Base-by-base conservation (phyloP, 2,329 filamentous ascomycete species). In the Alternaria novae-zelandiae region DNA sequence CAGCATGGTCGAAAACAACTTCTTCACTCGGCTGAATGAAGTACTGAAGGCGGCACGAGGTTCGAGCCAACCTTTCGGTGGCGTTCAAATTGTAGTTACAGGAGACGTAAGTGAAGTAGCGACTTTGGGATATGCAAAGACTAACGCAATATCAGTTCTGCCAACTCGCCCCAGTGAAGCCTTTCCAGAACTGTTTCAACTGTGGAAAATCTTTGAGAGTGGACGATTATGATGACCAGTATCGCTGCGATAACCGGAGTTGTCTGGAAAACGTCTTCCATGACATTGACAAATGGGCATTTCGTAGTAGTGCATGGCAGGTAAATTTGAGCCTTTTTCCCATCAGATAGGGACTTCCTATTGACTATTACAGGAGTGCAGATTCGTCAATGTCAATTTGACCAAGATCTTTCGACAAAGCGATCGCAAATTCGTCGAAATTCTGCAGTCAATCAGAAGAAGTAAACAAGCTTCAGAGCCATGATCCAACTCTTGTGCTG, bases 221-320 rank as follows among this genome's bases (percentile, higher is more conserved):
- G 36, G 36, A 41, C n/a, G 36, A 41, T 41, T 41, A 41, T 3
- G 36, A 41, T 41, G 36, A 41, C 36, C 36, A 41, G 6, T 41
- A 41, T 41, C 36, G 17, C 36, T 41, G 36, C n/a, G 36, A 41
- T 41, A 17, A 1, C 9, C 36, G 36, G n/a, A 41, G 15, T 41
- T 41, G 36, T 17, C 36, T 3, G 36, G 36, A 41, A 17, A 41
- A 20, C 0, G 17, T 70, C 28, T 87, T 81, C 57, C 58, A 70
- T 4, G 83, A 88, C 23, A 76, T 74, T 15, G 84, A 89, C 15
- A 88, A 88, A 67, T 90, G 87, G 86, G 88, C 88, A 0, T 90
- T 90, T 67, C 79, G 81, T 23, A 88, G 86, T 66, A 61, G 74
- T 2, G 83, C 83, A 0, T 90, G 88, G 88, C 63, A 78, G 54